Evolutionary conservation across 768 basidiomycete species (phyloP).

Genomic region (Naganishia randhawae): DNA sequence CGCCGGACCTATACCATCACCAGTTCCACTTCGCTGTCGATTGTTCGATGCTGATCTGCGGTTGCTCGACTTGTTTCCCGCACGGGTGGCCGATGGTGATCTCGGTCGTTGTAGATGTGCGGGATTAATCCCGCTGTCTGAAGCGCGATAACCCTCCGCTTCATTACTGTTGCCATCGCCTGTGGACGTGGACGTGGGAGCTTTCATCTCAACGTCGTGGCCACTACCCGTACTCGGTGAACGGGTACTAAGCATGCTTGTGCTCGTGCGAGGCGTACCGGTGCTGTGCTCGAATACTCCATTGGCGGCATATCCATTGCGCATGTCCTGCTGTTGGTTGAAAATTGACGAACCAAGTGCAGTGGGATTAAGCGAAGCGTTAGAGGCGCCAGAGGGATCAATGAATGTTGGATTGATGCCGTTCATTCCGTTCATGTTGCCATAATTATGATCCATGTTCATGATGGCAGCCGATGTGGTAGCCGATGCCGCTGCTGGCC

Average conservation of each 20-base stretch:
- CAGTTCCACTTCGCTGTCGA: neutral
- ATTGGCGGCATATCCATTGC: neutral
- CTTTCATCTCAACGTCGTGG: constrained; percentile 5
- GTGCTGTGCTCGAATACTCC: constrained; percentile 1
- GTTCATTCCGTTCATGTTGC: constrained; percentile 14
- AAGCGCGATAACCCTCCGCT: neutral
- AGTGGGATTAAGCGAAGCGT: neutral
- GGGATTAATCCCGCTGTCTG: neutral
- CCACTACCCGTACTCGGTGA: constrained; percentile 11
- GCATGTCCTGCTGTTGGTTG: neutral
- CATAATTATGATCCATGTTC: constrained; percentile 5
- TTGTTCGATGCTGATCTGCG: constrained; percentile 14
- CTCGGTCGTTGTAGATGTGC: constrained; percentile 4
- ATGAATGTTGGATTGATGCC: constrained; percentile 14
- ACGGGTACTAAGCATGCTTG: constrained; percentile 19
- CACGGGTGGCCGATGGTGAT: constrained; percentile 12
- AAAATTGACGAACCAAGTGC: neutral
- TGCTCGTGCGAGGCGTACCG: neutral
- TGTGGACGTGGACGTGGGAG: neutral
- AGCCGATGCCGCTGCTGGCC: neutral
- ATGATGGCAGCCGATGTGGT: constrained; percentile 9
- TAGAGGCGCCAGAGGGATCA: constrained; percentile 1
- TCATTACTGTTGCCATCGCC: neutral
- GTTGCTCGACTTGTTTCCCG: neutral
- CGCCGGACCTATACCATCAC: constrained; percentile 14